These are phyloP conservation scores for Nitzschia sp. DNA, from an alignment of 108 stramenopile species.

Conservation along the genomic window DNA sequence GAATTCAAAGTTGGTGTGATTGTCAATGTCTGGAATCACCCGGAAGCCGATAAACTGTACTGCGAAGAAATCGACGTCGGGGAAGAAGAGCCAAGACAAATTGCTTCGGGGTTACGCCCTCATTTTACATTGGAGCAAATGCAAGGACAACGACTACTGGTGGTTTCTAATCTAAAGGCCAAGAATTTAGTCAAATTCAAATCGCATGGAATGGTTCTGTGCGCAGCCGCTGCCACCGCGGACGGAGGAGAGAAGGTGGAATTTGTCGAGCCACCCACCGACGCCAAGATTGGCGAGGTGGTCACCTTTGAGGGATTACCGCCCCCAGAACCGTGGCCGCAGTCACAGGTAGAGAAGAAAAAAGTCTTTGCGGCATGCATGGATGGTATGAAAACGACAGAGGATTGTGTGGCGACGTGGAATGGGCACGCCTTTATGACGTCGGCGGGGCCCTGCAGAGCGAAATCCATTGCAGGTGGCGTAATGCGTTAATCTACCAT, in stretches of 20 bases:
- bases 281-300: constrained; percentile 89
- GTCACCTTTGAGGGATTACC: constrained; percentile 90
- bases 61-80: constrained; percentile 98
- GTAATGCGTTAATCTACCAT: constrained; percentile 74
- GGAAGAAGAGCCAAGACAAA: constrained; percentile 58
- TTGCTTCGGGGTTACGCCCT: constrained; percentile 31
- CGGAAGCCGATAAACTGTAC: constrained; percentile 95
- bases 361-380: constrained; percentile 91
- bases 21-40: constrained; percentile 95
- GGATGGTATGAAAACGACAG: constrained; percentile 86
- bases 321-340: constrained; percentile 65
- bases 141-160: constrained; percentile 89
- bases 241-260: constrained; percentile 83
- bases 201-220: constrained; percentile 98
- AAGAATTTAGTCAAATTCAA: constrained; percentile 95
- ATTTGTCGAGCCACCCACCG: constrained; percentile 93
- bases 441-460: constrained; percentile 72
- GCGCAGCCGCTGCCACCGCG: constrained; percentile 74
- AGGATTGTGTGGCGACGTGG: constrained; percentile 72
- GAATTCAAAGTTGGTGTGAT: constrained; percentile 91
- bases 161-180: constrained; percentile 97
- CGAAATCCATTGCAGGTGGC: constrained; percentile 68
- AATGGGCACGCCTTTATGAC: constrained; percentile 88
- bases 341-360: constrained; percentile 95
- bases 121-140: constrained; percentile 90